phyloP scores from a whole-genome alignment of 2,329 filamentous ascomycete species.

The Clonostachys chloroleuca region DNA sequence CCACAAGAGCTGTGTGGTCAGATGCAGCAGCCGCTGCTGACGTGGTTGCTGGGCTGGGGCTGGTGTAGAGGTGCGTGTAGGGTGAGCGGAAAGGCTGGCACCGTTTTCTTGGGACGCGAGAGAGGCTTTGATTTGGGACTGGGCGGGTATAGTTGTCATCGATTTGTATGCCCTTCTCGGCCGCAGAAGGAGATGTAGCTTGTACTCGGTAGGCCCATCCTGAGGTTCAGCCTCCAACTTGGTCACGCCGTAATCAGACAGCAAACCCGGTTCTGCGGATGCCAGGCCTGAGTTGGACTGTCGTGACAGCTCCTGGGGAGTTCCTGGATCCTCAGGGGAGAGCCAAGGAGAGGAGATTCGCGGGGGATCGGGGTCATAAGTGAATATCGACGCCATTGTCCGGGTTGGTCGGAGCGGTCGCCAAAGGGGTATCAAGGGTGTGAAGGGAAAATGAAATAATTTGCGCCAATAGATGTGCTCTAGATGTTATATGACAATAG shows the following conservation, averaged over 20 bases:
- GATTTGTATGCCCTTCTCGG: constrained; percentile 69
- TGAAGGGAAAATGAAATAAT: too few species aligned
- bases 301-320: constrained; percentile 18
- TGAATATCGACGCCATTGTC: constrained; percentile 90
- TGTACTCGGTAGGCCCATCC: constrained; percentile 93
- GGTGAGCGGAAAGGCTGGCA: not conserved
- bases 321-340: constrained; percentile 42
- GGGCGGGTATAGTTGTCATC: constrained; percentile 53
- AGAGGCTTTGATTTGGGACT: not conserved
- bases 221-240: constrained; percentile 88
- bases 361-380: constrained; percentile 84
- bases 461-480: too few species aligned
- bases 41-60: constrained; percentile 60
- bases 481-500: too few species aligned
- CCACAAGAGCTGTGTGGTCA: constrained; percentile 95
- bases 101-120: constrained; percentile 3
- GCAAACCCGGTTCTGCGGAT: constrained; percentile 24
- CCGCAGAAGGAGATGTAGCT: constrained; percentile 82
- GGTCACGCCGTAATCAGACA: constrained; percentile 62
- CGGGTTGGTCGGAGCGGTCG: not conserved
- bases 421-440: too few species aligned
- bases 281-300: constrained; percentile 2
- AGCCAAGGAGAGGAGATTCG: constrained; percentile 90
- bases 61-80: constrained; percentile 18
- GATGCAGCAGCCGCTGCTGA: constrained; percentile 79